Evolutionary conservation across 768 basidiomycete genomes (phyloP), one percentile per base, ranked within the genome.

Genomic region (Auricularia heimuer): DNA sequence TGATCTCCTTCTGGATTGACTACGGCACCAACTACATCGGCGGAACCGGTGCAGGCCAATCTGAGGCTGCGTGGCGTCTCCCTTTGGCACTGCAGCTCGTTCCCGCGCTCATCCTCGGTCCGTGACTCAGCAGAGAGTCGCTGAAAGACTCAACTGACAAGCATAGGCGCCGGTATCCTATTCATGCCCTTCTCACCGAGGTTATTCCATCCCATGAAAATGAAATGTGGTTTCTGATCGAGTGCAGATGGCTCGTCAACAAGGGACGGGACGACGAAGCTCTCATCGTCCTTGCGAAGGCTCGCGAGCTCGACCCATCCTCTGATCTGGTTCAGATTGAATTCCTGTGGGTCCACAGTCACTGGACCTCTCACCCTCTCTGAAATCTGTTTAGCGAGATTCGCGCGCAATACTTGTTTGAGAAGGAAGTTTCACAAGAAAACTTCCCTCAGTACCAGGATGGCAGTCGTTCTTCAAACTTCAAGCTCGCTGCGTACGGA

Each of bases 121-220:
- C 56, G 56, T 60, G 8, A 21, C 29, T 29, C 29, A 16, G n/a
- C 14, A 56, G 21, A 16, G 14, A 10, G 12, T 10, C 29, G 11
- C 10, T 56, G 14, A 21, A 12, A n/a, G 14, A 56, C 24, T 56
- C n/a, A 21, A 11, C 29, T 29, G 6, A 60, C 24, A 24, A 8
- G 14, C 56, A 60, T 24, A 60, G 56, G 85, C 35, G 69, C 81
- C 42, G 90, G 90, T 3, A 85, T 89, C 51, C 64, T 87, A 61
- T 90, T 87, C 73, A 85, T 92, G 83, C 90, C 90, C 1, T 89
- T 88, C 77, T 89, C 87, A 21, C 90, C 90, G 16, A 78, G 88
- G 83, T 84, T 72, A 42, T 14, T 71, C 70, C 62, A 44, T n/a
- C 39, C 39, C 39, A 14, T 14, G 3, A 8, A 7, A 42, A 3